Evolutionary conservation across 2,329 filamentous ascomycete species (phyloP).

Genomic region (Bipolaris bicolor): DNA sequence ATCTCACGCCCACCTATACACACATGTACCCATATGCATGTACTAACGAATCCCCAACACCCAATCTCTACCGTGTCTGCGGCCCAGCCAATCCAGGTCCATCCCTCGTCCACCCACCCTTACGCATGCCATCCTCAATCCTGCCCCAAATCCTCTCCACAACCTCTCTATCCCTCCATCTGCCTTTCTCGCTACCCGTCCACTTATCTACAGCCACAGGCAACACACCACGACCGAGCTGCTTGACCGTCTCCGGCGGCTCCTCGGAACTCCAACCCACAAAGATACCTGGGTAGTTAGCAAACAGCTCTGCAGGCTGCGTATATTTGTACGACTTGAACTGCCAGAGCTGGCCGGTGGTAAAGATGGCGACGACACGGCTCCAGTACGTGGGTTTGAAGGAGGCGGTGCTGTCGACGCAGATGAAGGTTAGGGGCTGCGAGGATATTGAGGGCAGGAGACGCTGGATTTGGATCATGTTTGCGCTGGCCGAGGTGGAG

Average conservation of each 20-base stretch:
- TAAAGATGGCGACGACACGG: conserved; percentile 94
- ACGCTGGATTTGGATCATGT: conserved; percentile 86
- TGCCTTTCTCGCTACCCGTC: conserved; percentile 58
- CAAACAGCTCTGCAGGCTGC: conserved; percentile 85
- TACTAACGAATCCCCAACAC: neutral
- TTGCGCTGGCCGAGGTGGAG: conserved; percentile 60
- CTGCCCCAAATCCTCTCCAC: conserved; percentile 91
- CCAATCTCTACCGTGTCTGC: conserved; percentile 18
- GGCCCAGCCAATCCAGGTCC: conserved; percentile 57
- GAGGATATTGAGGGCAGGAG: conserved; percentile 70
- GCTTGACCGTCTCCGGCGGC: conserved; percentile 75
- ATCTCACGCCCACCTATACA: conserved; percentile 2
- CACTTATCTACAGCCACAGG: conserved; percentile 84
- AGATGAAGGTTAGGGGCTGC: conserved; percentile 86
- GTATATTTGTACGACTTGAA: conserved; percentile 99
- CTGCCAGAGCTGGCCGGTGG: conserved; percentile 96
- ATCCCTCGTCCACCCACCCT: conserved; percentile 81
- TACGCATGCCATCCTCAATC: conserved; percentile 86
- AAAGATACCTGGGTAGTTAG: conserved; percentile 83
- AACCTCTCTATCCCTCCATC: conserved; percentile 90
- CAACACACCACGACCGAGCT: conserved; percentile 85
- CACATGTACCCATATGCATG: neutral
- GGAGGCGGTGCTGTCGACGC: conserved; percentile 89
- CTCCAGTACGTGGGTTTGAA: conserved; percentile 99
- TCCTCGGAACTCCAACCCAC: conserved; percentile 90